A percentile compares a stretch with the other conserved stretches of the same genome.
phyloP scores from a whole-genome alignment of 1,284 basidiomycete species.

The Chondrostereum purpureum region DNA sequence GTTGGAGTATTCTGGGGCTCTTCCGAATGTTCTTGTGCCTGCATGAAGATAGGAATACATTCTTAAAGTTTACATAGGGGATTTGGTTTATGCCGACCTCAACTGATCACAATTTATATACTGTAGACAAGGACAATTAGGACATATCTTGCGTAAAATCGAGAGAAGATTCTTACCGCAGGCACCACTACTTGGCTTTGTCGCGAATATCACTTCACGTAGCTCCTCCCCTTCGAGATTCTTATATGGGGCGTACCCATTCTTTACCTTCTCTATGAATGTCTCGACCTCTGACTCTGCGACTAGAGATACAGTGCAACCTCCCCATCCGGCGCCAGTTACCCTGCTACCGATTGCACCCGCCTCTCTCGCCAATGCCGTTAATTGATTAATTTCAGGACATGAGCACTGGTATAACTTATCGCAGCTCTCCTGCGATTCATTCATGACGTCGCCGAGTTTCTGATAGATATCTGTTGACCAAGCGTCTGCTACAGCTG shows the following conservation, averaged over 20 bases:
- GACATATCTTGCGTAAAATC: background rate
- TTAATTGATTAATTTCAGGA: slow-evolving; percentile 68
- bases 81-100: too few species aligned
- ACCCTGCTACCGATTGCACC: slow-evolving; percentile 76
- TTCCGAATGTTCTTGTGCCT: too few species aligned
- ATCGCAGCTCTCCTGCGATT: slow-evolving; percentile 66
- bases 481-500: slow-evolving; percentile 19
- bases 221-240: slow-evolving; percentile 55
- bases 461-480: slow-evolving; percentile 25
- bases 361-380: slow-evolving; percentile 49
- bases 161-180: slow-evolving; percentile 51
- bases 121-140: slow-evolving; percentile 4
- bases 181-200: slow-evolving; percentile 77
- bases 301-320: slow-evolving; percentile 81
- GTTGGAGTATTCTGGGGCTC: too few species aligned
- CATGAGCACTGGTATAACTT: slow-evolving; percentile 74
- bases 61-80: too few species aligned
- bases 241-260: slow-evolving; percentile 57
- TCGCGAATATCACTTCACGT: slow-evolving; percentile 75
- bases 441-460: slow-evolving; percentile 74
- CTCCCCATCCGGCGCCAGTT: slow-evolving; percentile 88
- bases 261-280: slow-evolving; percentile 64
- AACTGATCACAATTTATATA: slow-evolving; percentile 12
- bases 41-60: too few species aligned
- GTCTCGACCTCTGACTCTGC: slow-evolving; percentile 54